Conservation (phyloP, 129 eudicot genomes). For the sunflower (Helianthus annuus) region HanXRQr2.0-SUNRISE NC_035449.2:69746869-69747368, state of each 20-base stretch:
- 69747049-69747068: background rate
- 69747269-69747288: conserved; percentile 30
- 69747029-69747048: background rate
- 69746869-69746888: too few species aligned
- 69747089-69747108: background rate
- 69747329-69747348: conserved; percentile 37
- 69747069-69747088: background rate
- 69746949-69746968: too few species aligned
- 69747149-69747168: background rate
- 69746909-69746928: too few species aligned
- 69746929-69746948: too few species aligned
- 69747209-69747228: conserved; percentile 8
- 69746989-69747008: background rate
- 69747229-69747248: conserved; percentile 24
- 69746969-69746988: too few species aligned
- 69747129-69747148: background rate
- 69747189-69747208: conserved; percentile 6
- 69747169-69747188: background rate
- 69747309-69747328: conserved; percentile 38
- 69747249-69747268: conserved; percentile 28
- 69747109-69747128: background rate
- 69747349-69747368: conserved; percentile 21
- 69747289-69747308: conserved; percentile 34
- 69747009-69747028: background rate
- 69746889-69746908: too few species aligned